Conservation (phyloP, 495 filamentous ascomycete genomes). For the Podospora conica region DNA sequence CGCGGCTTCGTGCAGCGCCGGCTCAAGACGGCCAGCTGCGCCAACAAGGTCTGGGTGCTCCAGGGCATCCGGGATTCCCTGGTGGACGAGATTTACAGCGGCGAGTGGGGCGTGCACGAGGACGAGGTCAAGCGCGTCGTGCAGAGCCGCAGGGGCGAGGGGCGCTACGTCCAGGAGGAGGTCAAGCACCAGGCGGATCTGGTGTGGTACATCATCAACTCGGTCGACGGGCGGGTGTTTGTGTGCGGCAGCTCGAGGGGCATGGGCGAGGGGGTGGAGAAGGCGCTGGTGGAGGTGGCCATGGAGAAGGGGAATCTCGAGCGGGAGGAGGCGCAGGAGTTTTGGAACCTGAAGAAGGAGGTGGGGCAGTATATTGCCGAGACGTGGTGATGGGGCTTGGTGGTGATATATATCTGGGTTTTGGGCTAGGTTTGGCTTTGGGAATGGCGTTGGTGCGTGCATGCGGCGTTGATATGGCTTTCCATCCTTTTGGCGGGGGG, state of each 20-base stretch:
- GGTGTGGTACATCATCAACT: constrained; percentile 94
- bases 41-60: constrained; percentile 98
- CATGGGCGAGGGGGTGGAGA: constrained; percentile 95
- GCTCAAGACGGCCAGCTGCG: constrained; percentile 91
- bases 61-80: constrained; percentile 92
- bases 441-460: background rate
- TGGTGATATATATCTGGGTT: background rate
- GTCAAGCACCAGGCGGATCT: constrained; percentile 82
- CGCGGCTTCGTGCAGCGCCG: constrained; percentile 94
- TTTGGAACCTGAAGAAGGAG: constrained; percentile 78
- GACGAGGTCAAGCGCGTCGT: constrained; percentile 89
- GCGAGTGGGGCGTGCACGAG: constrained; percentile 94
- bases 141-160: constrained; percentile 70
- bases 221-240: constrained; percentile 87
- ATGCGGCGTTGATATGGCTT: background rate
- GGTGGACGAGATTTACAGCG: constrained; percentile 90
- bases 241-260: constrained; percentile 91
- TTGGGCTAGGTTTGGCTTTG: background rate
- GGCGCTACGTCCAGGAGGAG: constrained; percentile 83
- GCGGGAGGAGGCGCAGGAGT: constrained; percentile 62
- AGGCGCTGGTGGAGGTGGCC: constrained; percentile 70
- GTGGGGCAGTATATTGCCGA: constrained; percentile 84
- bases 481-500: background rate
- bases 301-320: constrained; percentile 75
- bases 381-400: constrained; percentile 45